Conservation (phyloP, 2,329 filamentous ascomycete genomes). For the Dactylonectria estremocensis region DNA sequence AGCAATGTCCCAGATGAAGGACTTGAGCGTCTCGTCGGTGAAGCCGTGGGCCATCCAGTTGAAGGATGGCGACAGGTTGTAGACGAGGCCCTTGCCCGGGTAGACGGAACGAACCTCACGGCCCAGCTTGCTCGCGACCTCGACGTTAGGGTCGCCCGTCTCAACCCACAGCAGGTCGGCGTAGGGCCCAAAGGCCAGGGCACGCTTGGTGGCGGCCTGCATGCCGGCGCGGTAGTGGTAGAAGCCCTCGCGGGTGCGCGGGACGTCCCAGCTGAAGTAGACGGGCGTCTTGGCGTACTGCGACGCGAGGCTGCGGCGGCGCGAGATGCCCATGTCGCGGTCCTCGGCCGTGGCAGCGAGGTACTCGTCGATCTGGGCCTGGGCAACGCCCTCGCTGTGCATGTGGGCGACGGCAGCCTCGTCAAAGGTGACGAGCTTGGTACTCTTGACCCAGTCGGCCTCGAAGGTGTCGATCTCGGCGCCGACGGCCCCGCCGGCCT, state of each 20-base stretch:
- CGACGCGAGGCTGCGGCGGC: slow-evolving; percentile 81
- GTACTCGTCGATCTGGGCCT: slow-evolving; percentile 78
- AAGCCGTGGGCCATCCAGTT: slow-evolving; percentile 99
- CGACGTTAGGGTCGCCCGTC: slow-evolving; percentile 89
- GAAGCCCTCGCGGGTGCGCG: slow-evolving; percentile 92
- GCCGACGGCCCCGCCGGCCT: slow-evolving; percentile 81
- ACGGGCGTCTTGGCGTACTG: slow-evolving; percentile 78
- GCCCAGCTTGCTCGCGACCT: slow-evolving; percentile 82
- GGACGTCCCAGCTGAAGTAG: slow-evolving; percentile 91
- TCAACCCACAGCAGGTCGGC: slow-evolving; percentile 98
- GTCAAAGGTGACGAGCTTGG: slow-evolving; percentile 91
- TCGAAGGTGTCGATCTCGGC: slow-evolving; percentile 90
- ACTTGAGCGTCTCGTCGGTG: slow-evolving; percentile 83
- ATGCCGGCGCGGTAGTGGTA: slow-evolving; percentile 93
- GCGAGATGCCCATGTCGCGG: slow-evolving; percentile 82
- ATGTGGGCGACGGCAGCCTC: slow-evolving; percentile 88
- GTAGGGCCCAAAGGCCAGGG: slow-evolving; percentile 90
- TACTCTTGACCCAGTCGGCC: slow-evolving; percentile 87
- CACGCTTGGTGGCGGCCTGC: slow-evolving; percentile 90
- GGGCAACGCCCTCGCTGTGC: slow-evolving; percentile 73
- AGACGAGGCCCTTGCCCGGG: slow-evolving; percentile 91
- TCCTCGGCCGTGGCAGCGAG: slow-evolving; percentile 72
- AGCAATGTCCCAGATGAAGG: slow-evolving; percentile 97
- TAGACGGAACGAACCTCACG: slow-evolving; percentile 78
- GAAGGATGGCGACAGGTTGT: slow-evolving; percentile 97